These are phyloP conservation scores for Chaetomiaceae sp. DNA, from an alignment of 2,329 filamentous ascomycete genomes.

Conservation along the genomic window DNA sequence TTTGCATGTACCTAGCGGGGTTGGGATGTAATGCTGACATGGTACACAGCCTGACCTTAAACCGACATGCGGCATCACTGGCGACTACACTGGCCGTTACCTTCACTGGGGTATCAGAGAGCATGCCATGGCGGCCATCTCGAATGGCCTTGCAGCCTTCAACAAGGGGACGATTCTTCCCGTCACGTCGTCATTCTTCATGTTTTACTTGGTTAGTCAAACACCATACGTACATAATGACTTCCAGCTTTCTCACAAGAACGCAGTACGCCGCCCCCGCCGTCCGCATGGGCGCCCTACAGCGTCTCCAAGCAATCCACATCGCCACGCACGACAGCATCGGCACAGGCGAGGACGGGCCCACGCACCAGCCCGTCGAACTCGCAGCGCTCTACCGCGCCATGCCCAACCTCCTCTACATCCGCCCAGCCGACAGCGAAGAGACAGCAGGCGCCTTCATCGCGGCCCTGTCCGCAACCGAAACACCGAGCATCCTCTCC, in stretches of 20 bases:
- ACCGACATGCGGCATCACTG: background rate
- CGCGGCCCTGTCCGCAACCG: background rate
- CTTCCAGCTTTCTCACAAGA: too few relatives aligned
- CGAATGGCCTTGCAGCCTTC: background rate
- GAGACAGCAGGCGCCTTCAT: slow-evolving; percentile 2
- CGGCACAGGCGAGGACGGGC: slow-evolving; percentile 1
- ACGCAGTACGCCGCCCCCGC: background rate
- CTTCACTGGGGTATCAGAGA: slow-evolving; percentile 1
- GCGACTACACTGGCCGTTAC: background rate
- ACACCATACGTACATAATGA: background rate
- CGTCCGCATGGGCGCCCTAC: background rate
- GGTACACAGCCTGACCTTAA: background rate
- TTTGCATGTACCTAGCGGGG: too few relatives aligned
- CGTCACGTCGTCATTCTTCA: background rate
- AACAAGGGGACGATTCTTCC: slow-evolving; percentile 1
- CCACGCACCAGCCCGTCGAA: background rate
- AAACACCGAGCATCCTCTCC: background rate
- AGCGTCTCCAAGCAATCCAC: slow-evolving; percentile 1
- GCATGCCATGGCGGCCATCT: slow-evolving; percentile 1
- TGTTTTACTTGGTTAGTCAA: background rate
- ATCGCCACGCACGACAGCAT: slow-evolving; percentile 4
- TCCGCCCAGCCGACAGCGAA: background rate
- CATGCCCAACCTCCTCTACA: slow-evolving; percentile 4
- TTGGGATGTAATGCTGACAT: background rate
- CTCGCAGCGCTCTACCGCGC: background rate